Percentiles rank a stretch among this genome's conserved stretches.
Conservation (phyloP, 192 early-diverging fungal genomes). For the Thamnidium elegans region DNA sequence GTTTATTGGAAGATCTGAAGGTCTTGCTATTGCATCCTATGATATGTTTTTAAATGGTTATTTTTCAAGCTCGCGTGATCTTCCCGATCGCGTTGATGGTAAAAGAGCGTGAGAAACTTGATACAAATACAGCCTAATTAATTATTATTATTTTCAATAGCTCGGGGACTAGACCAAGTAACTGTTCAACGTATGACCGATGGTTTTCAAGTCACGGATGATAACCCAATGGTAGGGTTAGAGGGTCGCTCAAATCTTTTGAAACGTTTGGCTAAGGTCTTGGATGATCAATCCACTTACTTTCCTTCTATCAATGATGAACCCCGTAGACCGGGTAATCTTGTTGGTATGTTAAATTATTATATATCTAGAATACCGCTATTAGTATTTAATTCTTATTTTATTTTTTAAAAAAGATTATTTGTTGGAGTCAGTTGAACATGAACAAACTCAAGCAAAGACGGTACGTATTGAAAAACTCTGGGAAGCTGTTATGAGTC, state of each 20-base stretch:
- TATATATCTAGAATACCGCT: neutral
- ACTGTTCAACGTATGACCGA: constrained; percentile 47
- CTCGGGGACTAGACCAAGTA: constrained; percentile 46
- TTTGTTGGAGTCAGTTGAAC: neutral
- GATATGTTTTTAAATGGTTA: constrained; percentile 80
- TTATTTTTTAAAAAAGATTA: neutral
- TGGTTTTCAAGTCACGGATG: constrained; percentile 77
- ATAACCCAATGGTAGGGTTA: constrained; percentile 79
- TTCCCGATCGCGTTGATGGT: constrained; percentile 74
- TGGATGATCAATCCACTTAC: constrained; percentile 50
- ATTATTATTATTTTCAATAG: constrained; percentile 20
- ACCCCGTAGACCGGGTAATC: constrained; percentile 74
- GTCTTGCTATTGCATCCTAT: constrained; percentile 79
- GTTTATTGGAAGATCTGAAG: constrained; percentile 68
- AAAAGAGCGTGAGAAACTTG: constrained; percentile 16
- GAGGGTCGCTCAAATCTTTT: constrained; percentile 74
- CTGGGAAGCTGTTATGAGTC: constrained; percentile 79
- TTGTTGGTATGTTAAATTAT: constrained; percentile 57
- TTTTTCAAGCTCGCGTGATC: constrained; percentile 59
- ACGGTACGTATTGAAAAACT: constrained; percentile 61
- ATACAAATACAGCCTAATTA: neutral
- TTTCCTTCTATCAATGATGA: constrained; percentile 49
- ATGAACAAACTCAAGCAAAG: constrained; percentile 16
- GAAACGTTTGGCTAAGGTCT: constrained; percentile 56
- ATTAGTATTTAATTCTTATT: neutral